These are phyloP conservation scores for Trifolium fragiferum DNA, from an alignment of 306 rosid species.

Conservation along the genomic window DNA sequence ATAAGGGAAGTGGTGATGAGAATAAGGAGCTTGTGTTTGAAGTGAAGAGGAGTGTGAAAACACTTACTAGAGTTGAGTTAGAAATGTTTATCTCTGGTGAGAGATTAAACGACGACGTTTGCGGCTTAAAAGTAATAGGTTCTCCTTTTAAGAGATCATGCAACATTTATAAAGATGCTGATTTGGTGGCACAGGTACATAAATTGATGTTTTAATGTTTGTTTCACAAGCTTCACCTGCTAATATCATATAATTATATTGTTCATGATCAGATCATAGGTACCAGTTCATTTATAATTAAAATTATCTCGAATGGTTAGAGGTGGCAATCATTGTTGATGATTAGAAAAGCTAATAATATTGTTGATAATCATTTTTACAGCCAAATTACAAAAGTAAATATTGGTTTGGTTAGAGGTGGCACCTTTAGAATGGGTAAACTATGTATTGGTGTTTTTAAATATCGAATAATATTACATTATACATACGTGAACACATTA, in stretches of 20 bases:
- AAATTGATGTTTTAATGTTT: neutral
- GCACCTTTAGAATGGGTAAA: neutral
- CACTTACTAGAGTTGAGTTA: constrained; percentile 61
- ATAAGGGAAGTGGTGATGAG: constrained; percentile 51
- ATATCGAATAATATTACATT: neutral
- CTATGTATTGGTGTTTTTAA: neutral
- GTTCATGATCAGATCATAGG: neutral
- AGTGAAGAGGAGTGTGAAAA: constrained; percentile 61
- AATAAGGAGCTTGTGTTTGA: constrained; percentile 53
- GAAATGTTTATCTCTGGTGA: constrained; percentile 58
- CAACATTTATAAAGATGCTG: constrained; percentile 57
- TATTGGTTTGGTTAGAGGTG: neutral
- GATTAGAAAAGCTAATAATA: too few species aligned
- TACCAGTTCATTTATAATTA: neutral
- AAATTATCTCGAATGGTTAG: neutral
- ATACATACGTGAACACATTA: too few species aligned
- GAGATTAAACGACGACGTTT: constrained; percentile 40
- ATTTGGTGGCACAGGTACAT: constrained; percentile 81
- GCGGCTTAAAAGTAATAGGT: constrained; percentile 67
- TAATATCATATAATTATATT: neutral
- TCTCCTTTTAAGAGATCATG: constrained; percentile 74
- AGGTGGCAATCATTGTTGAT: too few species aligned
- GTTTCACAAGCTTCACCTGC: neutral
- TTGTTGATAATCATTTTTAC: too few species aligned
- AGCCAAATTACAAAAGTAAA: neutral